Evolutionary conservation across 139 green algal genomes (phyloP), one percentile per base, ranked within the genome.

Genomic region (Micromonas commoda): DNA sequence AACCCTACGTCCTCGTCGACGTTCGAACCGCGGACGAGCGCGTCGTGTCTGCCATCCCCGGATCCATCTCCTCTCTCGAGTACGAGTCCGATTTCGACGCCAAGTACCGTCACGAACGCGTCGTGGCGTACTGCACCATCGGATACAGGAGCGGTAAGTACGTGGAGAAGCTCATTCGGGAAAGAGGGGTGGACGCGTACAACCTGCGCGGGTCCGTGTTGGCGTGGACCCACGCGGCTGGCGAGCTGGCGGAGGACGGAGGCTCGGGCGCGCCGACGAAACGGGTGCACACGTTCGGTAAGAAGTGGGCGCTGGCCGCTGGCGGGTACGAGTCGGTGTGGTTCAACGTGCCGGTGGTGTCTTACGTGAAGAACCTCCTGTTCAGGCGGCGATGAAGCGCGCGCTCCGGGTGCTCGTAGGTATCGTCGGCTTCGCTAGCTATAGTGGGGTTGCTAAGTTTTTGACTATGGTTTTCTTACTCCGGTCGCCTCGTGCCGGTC

Each of bases 231-330:
- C 71, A 77, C 71, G 71, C 31, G 53, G 29, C n/a, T 5, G 71
- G 53, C 3, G 71, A 21, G 3, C 23, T 68, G 31, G 4, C 38
- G 3, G 2, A 51, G 28, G 2, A 51, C 28, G 31, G 31, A n/a
- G 13, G 21, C 4, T 39, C 1, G n/a, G 28, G 52, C 3, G 26
- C 38, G 71, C 2, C n/a, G 28, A 77, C 71, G 28, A 77, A 68
- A 45, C 28, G 53, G 1, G 71, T 77, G 71, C 71, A 77, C 52
- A 67, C 53, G 51, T 77, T 57, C 52, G 71, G 52, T 24, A 77
- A 77, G 28, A 26, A 24, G 0, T 77, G 71, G 71, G 45, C 20
- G 5, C 52, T 57, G 20, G 51, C 28, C 20, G 21, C 37, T 2
- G 3, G 2, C 4, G 68, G 21, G 35, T 75, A 75, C 68, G 37